phyloP scores from a whole-genome alignment of 2,329 filamentous ascomycete genomes.

The Paecilomyces niveus region DNA sequence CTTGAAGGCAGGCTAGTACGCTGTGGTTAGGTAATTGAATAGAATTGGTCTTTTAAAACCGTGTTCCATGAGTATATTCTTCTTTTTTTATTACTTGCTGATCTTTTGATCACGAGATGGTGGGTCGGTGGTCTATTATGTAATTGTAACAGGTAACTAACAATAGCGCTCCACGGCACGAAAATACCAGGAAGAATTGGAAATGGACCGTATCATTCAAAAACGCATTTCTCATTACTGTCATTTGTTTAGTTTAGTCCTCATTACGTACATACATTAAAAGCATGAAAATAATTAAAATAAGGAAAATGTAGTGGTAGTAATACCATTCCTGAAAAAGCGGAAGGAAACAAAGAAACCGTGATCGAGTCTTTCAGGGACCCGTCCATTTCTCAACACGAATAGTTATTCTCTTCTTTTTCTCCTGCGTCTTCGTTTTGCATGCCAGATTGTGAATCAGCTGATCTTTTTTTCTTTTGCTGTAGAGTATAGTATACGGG shows the following conservation, averaged over 20 bases:
- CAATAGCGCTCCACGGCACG: neutral
- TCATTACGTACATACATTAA: constrained; percentile 4
- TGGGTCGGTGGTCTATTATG: neutral
- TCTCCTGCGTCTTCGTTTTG: neutral
- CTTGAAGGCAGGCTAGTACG: neutral
- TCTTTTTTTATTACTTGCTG: neutral
- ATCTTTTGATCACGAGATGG: neutral
- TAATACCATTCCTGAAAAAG: neutral
- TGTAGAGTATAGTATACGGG: too few species aligned
- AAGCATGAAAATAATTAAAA: neutral
- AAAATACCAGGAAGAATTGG: neutral
- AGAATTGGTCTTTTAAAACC: neutral
- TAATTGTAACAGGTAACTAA: neutral
- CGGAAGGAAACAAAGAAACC: neutral
- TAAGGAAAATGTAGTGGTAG: neutral
- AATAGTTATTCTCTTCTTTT: too few species aligned
- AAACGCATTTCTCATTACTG: neutral
- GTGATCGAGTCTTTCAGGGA: too few species aligned
- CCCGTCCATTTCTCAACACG: neutral
- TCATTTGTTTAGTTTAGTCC: neutral
- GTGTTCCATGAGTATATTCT: neutral
- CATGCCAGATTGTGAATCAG: neutral
- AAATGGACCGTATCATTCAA: neutral
- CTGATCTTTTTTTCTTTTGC: neutral
- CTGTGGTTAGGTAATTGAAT: neutral